These are phyloP conservation scores for Chrysanthemum seticuspe DNA, from an alignment of 129 eudicot genomes.

Conservation along the genomic window DNA sequence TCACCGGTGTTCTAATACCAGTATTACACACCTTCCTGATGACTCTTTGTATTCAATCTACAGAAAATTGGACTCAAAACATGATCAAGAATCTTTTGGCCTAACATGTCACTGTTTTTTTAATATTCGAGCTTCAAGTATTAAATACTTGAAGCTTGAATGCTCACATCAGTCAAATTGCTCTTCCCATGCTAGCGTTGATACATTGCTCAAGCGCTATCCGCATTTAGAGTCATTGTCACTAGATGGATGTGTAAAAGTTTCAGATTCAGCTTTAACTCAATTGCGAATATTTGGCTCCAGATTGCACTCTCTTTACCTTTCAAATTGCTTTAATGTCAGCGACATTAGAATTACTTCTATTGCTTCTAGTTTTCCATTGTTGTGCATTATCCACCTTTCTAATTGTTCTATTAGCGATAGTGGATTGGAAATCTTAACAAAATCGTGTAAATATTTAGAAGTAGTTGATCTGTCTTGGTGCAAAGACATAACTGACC, in stretches of 20 bases:
- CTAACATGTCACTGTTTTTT: slow-evolving; percentile 71
- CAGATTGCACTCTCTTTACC: too few species aligned
- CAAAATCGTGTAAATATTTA: slow-evolving; percentile 47
- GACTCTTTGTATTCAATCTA: slow-evolving; percentile 53
- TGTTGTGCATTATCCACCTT: slow-evolving; percentile 45
- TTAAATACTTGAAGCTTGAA: neutral
- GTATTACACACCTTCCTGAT: slow-evolving; percentile 45
- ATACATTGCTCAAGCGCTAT: too few species aligned
- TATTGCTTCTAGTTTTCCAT: slow-evolving; percentile 48
- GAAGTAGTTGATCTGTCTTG: slow-evolving; percentile 47
- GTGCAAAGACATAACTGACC: slow-evolving; percentile 46
- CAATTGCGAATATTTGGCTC: too few species aligned
- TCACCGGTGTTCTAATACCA: too few species aligned
- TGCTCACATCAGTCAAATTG: too few species aligned
- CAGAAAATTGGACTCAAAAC: slow-evolving; percentile 1
- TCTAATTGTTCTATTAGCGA: slow-evolving; percentile 53
- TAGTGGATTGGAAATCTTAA: slow-evolving; percentile 43
- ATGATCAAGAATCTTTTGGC: slow-evolving; percentile 66
- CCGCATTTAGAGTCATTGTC: too few species aligned
- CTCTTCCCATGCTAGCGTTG: too few species aligned
- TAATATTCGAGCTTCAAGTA: slow-evolving; percentile 49
- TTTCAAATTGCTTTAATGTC: neutral
- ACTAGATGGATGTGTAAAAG: too few species aligned
- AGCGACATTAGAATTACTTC: slow-evolving; percentile 43
- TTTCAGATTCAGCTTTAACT: too few species aligned